A percentile compares a stretch with the other conserved stretches of the same genome.
Evolutionary conservation across 768 basidiomycete genomes (phyloP).

Genomic region (Panaeolus cyanescens): DNA sequence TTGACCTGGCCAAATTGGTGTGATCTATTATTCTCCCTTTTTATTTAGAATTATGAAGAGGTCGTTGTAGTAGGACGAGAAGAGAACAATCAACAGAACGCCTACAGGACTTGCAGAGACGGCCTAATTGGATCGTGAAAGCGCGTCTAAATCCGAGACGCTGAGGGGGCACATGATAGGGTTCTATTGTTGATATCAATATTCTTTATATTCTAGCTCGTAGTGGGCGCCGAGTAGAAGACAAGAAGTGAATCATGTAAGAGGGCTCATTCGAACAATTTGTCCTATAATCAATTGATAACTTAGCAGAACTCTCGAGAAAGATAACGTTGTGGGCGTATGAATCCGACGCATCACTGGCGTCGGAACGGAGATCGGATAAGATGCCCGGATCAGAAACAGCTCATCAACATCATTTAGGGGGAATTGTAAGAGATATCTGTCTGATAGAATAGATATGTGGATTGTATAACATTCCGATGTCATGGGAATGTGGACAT

Average conservation of each 20-base stretch:
- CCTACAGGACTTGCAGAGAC: not conserved
- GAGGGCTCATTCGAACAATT: not conserved
- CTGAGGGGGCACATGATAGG: not conserved
- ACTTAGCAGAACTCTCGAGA: not conserved
- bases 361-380: not conserved
- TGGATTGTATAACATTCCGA: not conserved
- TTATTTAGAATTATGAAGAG: not conserved
- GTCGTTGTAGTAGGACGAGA: not conserved
- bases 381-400: not conserved
- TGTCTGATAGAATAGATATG: not conserved
- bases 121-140: not conserved
- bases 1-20: not conserved
- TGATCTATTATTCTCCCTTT: not conserved
- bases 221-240: not conserved
- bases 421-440: too few species aligned
- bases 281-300: not conserved
- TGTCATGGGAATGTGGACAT: not conserved
- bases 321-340: not conserved
- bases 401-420: not conserved
- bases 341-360: not conserved
- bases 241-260: not conserved
- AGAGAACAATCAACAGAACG: not conserved
- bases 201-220: too few species aligned
- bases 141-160: constrained; percentile 1
- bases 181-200: not conserved